These are phyloP conservation scores for Fonsecaea multimorphosa DNA, from an alignment of 2,329 filamentous ascomycete genomes.

Conservation along the genomic window DNA sequence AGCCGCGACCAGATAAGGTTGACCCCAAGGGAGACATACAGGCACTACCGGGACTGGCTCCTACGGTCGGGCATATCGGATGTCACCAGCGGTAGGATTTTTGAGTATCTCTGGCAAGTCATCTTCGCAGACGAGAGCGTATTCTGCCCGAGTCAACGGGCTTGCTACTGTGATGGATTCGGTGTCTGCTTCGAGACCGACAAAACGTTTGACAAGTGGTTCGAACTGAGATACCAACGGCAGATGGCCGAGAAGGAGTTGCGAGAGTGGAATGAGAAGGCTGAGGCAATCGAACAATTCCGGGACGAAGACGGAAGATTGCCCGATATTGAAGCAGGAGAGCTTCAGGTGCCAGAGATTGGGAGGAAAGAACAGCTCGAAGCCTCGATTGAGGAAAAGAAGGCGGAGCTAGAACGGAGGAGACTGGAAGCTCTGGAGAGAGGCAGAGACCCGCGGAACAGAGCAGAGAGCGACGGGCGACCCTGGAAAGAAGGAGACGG, in stretches of 20 bases:
- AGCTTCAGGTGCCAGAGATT: conserved; percentile 33
- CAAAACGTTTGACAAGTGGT: conserved; percentile 56
- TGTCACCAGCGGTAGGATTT: conserved; percentile 63
- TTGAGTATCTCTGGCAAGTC: conserved; percentile 70
- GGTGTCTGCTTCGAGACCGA: conserved; percentile 65
- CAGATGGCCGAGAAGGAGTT: conserved; percentile 51
- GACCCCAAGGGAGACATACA: conserved; percentile 60
- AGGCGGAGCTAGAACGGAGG: conserved; percentile 50
- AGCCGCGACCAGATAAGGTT: conserved; percentile 62
- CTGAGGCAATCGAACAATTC: conserved; percentile 45
- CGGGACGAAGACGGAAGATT: conserved; percentile 22
- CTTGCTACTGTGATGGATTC: conserved; percentile 69
- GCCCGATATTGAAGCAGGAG: conserved; percentile 32
- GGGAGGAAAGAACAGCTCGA: conserved; percentile 52
- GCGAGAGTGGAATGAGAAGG: conserved; percentile 49
- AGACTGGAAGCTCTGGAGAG: conserved; percentile 55
- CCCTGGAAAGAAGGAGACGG: conserved; percentile 63
- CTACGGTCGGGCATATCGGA: conserved; percentile 63
- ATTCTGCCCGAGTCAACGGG: conserved; percentile 57
- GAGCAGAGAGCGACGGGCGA: conserved; percentile 61
- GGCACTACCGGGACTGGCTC: conserved; percentile 66
- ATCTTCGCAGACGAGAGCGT: conserved; percentile 61
- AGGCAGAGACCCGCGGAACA: conserved; percentile 58
- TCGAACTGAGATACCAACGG: conserved; percentile 53
- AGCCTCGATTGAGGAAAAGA: conserved; percentile 52